Base-by-base conservation (phyloP, 2,329 filamentous ascomycete genomes). In the Cercospora sp. region DNA sequence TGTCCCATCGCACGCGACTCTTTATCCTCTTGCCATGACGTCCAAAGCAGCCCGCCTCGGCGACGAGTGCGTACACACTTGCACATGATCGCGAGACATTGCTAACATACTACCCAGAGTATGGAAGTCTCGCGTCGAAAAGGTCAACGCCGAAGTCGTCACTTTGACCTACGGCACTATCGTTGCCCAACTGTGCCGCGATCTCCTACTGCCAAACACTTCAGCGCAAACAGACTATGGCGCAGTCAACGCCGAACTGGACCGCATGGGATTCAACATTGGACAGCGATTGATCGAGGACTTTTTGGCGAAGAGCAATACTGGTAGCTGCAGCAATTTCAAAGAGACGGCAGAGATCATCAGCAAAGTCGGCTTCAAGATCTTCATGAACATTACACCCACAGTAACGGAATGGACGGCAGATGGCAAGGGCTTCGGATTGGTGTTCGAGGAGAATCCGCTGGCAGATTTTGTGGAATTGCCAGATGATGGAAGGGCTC, bases 191-290 rank as follows among this genome's bases (percentile, higher is more conserved):
- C 85, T 99, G 73, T 98, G 94, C 84, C 94, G 94, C 80, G 95
- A 99, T 83, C 97, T 94, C 79, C 72, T 70, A 21, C 68, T 77
- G 26, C 73, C 76, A 40, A 72, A 73, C 61, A 77, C 75, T 59
- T 68, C 73, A 21, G 66, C 65, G n/a, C 93, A 97, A 75, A 90
- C 88, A 76, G 93, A 98, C 82, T 99, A 99, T 79, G 85, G 88
- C 62, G 93, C 98, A 80, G 94, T 99, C 79, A 99, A 99, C 83
- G 93, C 94, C 80, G 95, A 99, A 80, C 87, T 99, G 55, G 95
- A 99, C 79, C 96, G 94, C 82, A 99, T 99, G 95, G 95, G 95
- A 65, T 97, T 98, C 83, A 98, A 98, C 77, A 99, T 99, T 72
- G 95, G 95, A 30, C 85, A 98, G 77, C 91, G 95, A 43, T 83